These are phyloP conservation scores for Trichoderma polysporum DNA, from an alignment of 2,329 filamentous ascomycete species.

Conservation along the genomic window DNA sequence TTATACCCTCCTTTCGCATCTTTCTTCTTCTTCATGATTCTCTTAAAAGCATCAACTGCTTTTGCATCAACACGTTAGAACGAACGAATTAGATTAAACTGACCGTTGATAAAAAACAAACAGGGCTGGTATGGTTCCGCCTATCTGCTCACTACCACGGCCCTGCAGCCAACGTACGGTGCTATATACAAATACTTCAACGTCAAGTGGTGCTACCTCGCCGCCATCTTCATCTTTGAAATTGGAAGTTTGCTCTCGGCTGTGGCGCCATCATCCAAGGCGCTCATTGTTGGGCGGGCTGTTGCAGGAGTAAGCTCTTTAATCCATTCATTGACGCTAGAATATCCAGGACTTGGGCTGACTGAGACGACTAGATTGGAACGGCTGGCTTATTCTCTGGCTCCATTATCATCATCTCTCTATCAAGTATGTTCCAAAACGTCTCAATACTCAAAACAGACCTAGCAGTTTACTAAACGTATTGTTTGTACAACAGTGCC, in stretches of 20 bases:
- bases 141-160: conserved; percentile 50
- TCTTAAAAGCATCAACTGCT: not conserved
- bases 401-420: conserved; percentile 47
- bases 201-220: conserved; percentile 47
- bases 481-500: conserved; percentile 41
- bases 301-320: conserved; percentile 43
- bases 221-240: conserved; percentile 44
- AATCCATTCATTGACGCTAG: not conserved
- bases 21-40: too few species aligned
- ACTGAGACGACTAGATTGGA: conserved; percentile 40
- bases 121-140: conserved; percentile 53
- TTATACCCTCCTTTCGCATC: not conserved
- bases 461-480: not conserved
- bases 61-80: not conserved
- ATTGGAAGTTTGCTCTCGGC: conserved; percentile 46
- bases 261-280: conserved; percentile 45
- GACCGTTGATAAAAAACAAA: not conserved
- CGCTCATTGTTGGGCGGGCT: conserved; percentile 53
- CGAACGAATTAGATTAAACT: not conserved
- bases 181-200: conserved; percentile 51
- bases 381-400: conserved; percentile 53
- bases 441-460: not conserved
- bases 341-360: not conserved
- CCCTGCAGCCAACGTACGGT: conserved; percentile 51
- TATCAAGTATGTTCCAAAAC: conserved; percentile 35